Conservation (phyloP, 345 rosid genomes). For the Chamaenerion angustifolium region DNA sequence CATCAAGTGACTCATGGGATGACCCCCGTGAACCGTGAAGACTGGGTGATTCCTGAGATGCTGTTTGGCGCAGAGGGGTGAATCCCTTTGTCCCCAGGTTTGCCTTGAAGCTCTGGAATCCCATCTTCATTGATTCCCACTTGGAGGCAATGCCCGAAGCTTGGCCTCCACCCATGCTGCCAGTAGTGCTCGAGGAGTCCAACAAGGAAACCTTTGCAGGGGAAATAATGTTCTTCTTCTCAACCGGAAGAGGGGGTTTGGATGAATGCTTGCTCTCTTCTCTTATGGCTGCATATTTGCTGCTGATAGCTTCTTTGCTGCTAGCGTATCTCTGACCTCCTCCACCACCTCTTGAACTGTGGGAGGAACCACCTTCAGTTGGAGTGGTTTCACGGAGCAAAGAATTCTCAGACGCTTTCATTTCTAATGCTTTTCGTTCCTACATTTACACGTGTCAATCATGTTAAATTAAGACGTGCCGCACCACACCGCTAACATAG, state of each 20-base stretch:
- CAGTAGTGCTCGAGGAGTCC: conserved; percentile 25
- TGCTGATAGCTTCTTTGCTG: conserved; percentile 72
- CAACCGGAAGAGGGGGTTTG: conserved; percentile 24
- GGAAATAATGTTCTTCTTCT: conserved; percentile 31
- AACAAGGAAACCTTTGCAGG: conserved; percentile 77
- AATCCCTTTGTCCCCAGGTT: conserved; percentile 58
- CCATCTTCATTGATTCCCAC: conserved; percentile 80
- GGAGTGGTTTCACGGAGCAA: conserved; percentile 13
- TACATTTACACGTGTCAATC: conserved; percentile 14
- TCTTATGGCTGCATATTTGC: conserved; percentile 78
- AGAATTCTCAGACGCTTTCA: conserved; percentile 40
- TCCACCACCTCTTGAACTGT: conserved; percentile 35
- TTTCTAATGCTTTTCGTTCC: conserved; percentile 54
- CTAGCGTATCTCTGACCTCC: conserved; percentile 43
- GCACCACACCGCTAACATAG: too few species aligned
- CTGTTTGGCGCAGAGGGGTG: conserved; percentile 50
- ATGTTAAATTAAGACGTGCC: neutral
- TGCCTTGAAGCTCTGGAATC: conserved; percentile 75
- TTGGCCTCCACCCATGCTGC: conserved; percentile 19
- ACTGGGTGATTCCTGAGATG: neutral
- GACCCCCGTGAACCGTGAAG: conserved; percentile 16
- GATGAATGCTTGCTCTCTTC: conserved; percentile 50
- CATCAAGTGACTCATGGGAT: conserved; percentile 52
- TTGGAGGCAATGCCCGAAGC: conserved; percentile 48
- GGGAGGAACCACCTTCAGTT: conserved; percentile 30